Conservation (phyloP, 1,284 basidiomycete genomes). For the Ustilago vetiveriae region DNA sequence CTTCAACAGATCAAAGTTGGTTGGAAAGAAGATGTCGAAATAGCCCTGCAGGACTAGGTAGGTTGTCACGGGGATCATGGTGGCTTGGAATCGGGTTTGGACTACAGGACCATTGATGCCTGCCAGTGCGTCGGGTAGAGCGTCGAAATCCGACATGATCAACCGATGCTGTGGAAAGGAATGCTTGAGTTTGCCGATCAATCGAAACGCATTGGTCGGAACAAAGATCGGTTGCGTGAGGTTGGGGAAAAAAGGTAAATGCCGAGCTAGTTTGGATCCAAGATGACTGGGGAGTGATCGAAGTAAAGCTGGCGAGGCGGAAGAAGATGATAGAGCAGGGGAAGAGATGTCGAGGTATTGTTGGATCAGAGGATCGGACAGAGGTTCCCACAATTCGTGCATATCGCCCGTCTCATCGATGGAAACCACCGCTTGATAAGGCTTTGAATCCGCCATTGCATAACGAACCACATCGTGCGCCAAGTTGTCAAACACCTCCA, state of each 20-base stretch:
- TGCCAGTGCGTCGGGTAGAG: slow-evolving; percentile 82
- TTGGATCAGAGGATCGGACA: slow-evolving; percentile 83
- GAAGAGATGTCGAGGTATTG: slow-evolving; percentile 71
- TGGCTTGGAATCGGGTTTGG: slow-evolving; percentile 86
- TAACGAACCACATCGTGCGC: slow-evolving; percentile 95
- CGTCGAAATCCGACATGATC: slow-evolving; percentile 89
- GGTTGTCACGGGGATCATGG: slow-evolving; percentile 83
- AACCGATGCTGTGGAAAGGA: slow-evolving; percentile 91
- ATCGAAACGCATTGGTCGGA: slow-evolving; percentile 87
- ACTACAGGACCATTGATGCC: slow-evolving; percentile 93
- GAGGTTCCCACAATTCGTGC: slow-evolving; percentile 81
- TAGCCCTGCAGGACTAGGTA: slow-evolving; percentile 92
- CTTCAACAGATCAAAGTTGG: slow-evolving; percentile 80
- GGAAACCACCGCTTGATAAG: slow-evolving; percentile 84
- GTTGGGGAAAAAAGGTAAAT: slow-evolving; percentile 80
- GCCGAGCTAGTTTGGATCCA: slow-evolving; percentile 32
- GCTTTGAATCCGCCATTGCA: slow-evolving; percentile 76
- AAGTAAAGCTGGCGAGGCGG: slow-evolving; percentile 69
- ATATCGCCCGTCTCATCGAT: slow-evolving; percentile 87
- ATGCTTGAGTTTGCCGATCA: slow-evolving; percentile 82
- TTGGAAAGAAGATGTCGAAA: slow-evolving; percentile 99
- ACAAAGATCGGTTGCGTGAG: slow-evolving; percentile 88
- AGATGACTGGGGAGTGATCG: slow-evolving; percentile 72
- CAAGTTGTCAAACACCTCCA: slow-evolving; percentile 98
- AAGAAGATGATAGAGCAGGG: slow-evolving; percentile 2